Evolutionary conservation across 192 early-diverging fungal species (phyloP).

Genomic region (Martensiomyces pterosporus): DNA sequence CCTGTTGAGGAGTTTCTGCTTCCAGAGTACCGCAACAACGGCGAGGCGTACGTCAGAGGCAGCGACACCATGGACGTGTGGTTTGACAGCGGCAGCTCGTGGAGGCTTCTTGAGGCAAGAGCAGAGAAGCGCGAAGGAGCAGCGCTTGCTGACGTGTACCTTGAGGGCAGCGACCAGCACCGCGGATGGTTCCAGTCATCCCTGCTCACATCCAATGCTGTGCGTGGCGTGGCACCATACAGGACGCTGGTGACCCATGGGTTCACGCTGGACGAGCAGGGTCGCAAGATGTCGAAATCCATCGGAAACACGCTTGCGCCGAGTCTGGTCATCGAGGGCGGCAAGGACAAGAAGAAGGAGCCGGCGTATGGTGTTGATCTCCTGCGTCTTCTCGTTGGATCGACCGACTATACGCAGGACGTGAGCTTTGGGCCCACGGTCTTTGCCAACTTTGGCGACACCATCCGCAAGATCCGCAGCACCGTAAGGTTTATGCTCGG

Average conservation of each 20-base stretch:
- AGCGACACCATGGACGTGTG: conserved; percentile 84
- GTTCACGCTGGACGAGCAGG: conserved; percentile 74
- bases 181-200: conserved; percentile 86
- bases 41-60: conserved; percentile 59
- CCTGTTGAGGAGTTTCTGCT: conserved; percentile 61
- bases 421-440: conserved; percentile 65
- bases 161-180: conserved; percentile 79
- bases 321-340: conserved; percentile 60
- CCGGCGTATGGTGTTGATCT: conserved; percentile 74
- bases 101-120: conserved; percentile 60
- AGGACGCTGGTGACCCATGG: conserved; percentile 71
- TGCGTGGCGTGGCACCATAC: conserved; percentile 66
- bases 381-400: conserved; percentile 70
- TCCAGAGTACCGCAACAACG: conserved; percentile 54
- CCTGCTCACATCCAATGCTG: conserved; percentile 65
- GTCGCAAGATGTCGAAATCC: conserved; percentile 82
- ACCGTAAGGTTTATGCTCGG: conserved; percentile 76
- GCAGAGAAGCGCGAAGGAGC: conserved; percentile 19
- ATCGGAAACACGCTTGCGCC: conserved; percentile 75
- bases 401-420: conserved; percentile 71
- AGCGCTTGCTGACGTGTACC: conserved; percentile 65
- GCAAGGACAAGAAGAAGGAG: conserved; percentile 62
- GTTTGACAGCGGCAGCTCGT: conserved; percentile 80
- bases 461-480: conserved; percentile 69
- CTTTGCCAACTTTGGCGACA: conserved; percentile 61